Percentiles rank a stretch among this genome's conserved stretches.
Evolutionary conservation across 1,284 basidiomycete genomes (phyloP).

Genomic region (Cryptococcus sp.): DNA sequence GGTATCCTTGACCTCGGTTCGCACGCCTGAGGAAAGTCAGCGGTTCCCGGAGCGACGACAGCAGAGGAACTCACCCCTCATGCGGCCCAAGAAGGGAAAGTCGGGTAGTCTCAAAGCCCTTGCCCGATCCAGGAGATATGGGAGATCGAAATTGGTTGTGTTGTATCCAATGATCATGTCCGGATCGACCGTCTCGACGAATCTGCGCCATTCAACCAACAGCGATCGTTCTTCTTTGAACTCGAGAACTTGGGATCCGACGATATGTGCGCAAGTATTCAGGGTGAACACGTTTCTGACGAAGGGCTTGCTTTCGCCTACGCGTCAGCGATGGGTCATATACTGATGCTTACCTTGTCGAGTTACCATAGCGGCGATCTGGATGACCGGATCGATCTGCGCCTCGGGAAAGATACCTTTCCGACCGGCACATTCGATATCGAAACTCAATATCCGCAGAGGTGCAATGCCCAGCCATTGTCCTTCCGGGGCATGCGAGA

Average conservation of each 20-base stretch:
- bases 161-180: constrained; percentile 95
- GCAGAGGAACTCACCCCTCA: constrained; percentile 56
- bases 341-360: constrained; percentile 63
- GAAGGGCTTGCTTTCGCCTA: constrained; percentile 84
- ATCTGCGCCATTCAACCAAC: constrained; percentile 74
- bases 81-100: constrained; percentile 72
- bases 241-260: constrained; percentile 87
- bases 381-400: constrained; percentile 82
- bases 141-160: constrained; percentile 84
- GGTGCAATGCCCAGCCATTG: constrained; percentile 86
- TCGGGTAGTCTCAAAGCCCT: constrained; percentile 64
- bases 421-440: constrained; percentile 93
- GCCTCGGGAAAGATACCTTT: constrained; percentile 94
- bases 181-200: constrained; percentile 80
- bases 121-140: constrained; percentile 85
- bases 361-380: constrained; percentile 97
- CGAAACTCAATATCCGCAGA: constrained; percentile 84
- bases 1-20: constrained; percentile 75
- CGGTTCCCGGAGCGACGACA: not conserved
- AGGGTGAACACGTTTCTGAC: constrained; percentile 94
- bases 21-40: constrained; percentile 60
- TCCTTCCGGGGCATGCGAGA: constrained; percentile 82
- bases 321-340: constrained; percentile 6
- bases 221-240: constrained; percentile 69
- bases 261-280: constrained; percentile 85